Evolutionary conservation across 116 monocot genomes (phyloP).

Genomic region (Papilionanthe hybrid): DNA sequence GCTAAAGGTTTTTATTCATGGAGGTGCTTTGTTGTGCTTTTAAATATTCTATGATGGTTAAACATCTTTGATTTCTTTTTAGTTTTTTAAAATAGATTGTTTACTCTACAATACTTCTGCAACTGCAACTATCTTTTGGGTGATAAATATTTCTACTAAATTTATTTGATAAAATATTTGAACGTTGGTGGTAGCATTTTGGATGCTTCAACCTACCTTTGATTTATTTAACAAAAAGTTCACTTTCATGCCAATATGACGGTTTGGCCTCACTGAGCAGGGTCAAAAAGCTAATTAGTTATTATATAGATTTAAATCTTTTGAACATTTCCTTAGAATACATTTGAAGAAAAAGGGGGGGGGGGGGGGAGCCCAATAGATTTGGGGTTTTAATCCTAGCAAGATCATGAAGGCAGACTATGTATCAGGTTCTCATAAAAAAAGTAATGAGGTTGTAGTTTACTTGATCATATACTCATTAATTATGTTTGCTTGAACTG

Average conservation of each 20-base stretch:
- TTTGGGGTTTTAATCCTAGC: not conserved
- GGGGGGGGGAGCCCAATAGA: too few species aligned
- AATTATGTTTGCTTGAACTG: not conserved
- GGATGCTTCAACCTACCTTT: not conserved
- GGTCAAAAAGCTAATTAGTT: not conserved
- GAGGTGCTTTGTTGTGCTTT: too few species aligned
- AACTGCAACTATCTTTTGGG: too few species aligned
- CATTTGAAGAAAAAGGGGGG: not conserved
- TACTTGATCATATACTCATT: not conserved
- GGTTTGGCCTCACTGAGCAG: not conserved
- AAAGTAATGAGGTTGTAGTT: not conserved
- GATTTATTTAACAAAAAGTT: too few species aligned
- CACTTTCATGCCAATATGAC: not conserved
- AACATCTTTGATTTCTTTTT: too few species aligned
- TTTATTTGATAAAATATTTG: not conserved
- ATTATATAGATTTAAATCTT: not conserved
- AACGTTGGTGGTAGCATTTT: not conserved
- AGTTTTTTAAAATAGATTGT: too few species aligned
- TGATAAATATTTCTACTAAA: not conserved
- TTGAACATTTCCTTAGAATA: not conserved
- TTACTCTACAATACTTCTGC: too few species aligned
- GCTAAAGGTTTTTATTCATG: too few species aligned
- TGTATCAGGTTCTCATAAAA: not conserved
- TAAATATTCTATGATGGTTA: too few species aligned
- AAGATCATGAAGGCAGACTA: not conserved